Evolutionary conservation across 768 basidiomycete genomes (phyloP).

Genomic region (Tulasnella sp.): DNA sequence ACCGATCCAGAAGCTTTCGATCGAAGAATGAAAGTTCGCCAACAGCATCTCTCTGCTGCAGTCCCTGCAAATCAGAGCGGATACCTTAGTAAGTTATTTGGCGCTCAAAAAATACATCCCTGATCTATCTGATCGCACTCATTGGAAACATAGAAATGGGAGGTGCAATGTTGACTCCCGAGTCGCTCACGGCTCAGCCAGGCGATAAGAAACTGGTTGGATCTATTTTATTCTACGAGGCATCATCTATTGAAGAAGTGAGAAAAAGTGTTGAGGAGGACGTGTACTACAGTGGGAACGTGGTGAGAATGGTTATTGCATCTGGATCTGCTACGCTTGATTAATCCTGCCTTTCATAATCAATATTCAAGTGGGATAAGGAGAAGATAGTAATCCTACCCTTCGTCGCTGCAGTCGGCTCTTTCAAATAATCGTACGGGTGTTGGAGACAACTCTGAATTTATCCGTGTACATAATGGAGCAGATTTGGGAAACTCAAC

Average conservation of each 20-base stretch:
- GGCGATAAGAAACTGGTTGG: constrained; percentile 46
- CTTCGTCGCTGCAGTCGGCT: constrained; percentile 21
- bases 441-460: too few relatives aligned
- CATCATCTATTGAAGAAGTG: constrained; percentile 37
- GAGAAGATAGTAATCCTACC: constrained; percentile 41
- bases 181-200: constrained; percentile 32
- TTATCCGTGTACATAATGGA: too few relatives aligned
- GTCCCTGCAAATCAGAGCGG: constrained; percentile 26
- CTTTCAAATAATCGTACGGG: too few relatives aligned
- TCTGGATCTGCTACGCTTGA: neutral
- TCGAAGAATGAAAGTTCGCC: constrained; percentile 44
- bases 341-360: neutral
- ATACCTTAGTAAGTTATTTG: constrained; percentile 16
- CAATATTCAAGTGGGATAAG: constrained; percentile 39
- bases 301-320: constrained; percentile 27
- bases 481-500: too few relatives aligned
- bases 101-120: neutral
- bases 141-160: constrained; percentile 34
- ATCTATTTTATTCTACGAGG: constrained; percentile 44
- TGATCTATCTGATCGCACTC: neutral
- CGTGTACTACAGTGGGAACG: constrained; percentile 32
- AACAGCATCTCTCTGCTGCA: constrained; percentile 34
- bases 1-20: constrained; percentile 44
- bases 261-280: constrained; percentile 32
- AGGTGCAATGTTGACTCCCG: constrained; percentile 46